Base-by-base conservation (phyloP, 2,329 filamentous ascomycete genomes). In the Diplodia intermedia region DNA sequence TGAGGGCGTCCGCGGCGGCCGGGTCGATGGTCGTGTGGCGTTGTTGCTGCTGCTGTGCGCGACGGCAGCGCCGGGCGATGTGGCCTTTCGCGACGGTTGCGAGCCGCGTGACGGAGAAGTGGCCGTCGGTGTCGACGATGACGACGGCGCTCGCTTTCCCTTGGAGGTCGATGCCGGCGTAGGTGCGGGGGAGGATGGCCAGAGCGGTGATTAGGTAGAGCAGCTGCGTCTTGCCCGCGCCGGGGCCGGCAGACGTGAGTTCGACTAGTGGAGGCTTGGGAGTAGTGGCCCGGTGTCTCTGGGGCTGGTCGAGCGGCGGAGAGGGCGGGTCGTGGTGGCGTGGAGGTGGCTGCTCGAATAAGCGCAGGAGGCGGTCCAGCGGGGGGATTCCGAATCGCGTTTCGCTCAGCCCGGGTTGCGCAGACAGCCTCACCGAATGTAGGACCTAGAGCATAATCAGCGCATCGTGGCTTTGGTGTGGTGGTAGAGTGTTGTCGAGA, bases 161-260 rank as follows among this genome's bases (percentile, higher is more conserved):
- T 31, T 77, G 74, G 1, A 85, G 71, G 1, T 71, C 63, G 14
- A 76, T 69, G 11, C 75, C 73, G 1, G 75, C 70, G 65, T 74
- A 70, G 14, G 23, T 23, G 23, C 69, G 65, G 0, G 87, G 86
- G 0, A 90, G 79, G 9, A 88, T 78, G 40, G 84, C 82, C 11
- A 81, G 72, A 2, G 84, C 82, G 33, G 81, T 81, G 50, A 89
- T 76, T 69, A 86, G 82, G 76, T 89, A 88, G 43, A 90, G 78
- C 0, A 90, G 74, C 43, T 86, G 83, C 0, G 87, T 86, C 76
- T 88, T 89, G 11, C 88, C 88, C 12, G 82, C 79, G 31, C 82
- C 82, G 3, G 86, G 78, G 14, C 79, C 78, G 43, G 79, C 76
- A 62, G 86, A 86, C 23, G 83, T 81, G 55, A 90, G 79, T 73